Evolutionary conservation across 441 rosid genomes (phyloP).

Genomic region (Theobroma grandiflorum): DNA sequence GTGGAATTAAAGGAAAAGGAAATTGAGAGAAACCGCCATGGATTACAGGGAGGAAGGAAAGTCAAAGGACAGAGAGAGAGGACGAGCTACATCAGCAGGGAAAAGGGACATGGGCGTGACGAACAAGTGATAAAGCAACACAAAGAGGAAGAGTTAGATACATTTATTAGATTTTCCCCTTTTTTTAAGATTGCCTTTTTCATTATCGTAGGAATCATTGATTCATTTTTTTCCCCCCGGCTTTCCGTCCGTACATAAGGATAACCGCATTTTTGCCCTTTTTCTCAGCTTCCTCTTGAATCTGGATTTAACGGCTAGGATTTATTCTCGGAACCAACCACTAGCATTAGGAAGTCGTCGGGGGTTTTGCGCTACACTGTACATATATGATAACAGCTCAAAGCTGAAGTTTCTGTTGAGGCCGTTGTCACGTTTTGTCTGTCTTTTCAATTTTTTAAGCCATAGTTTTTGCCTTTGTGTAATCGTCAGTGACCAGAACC

Average conservation of each 20-base stretch:
- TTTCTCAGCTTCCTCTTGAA: not conserved
- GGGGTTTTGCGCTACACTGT: no score
- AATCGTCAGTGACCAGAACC: not conserved
- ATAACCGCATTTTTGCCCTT: not conserved
- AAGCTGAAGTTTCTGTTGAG: not conserved
- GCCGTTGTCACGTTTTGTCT: constrained; percentile 22
- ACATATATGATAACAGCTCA: no score
- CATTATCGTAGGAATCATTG: not conserved
- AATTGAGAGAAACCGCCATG: constrained; percentile 18
- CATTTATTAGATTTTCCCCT: not conserved
- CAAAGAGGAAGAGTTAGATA: not conserved
- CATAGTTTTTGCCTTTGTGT: not conserved
- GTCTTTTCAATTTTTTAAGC: not conserved
- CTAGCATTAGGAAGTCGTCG: no score
- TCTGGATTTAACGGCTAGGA: constrained; percentile 1
- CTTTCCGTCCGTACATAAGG: constrained; percentile 30
- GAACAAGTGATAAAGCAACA: not conserved
- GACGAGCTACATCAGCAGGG: not conserved
- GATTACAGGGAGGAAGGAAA: not conserved
- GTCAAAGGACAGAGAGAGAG: constrained; percentile 12
- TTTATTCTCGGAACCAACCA: not conserved
- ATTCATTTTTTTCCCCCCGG: constrained; percentile 15
- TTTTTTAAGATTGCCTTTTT: not conserved
- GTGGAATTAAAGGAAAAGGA: not conserved
- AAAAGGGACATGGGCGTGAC: constrained; percentile 24